phyloP scores from a whole-genome alignment of 2,329 filamentous ascomycete species.

The Cylindrodendrum hubeiense region DNA sequence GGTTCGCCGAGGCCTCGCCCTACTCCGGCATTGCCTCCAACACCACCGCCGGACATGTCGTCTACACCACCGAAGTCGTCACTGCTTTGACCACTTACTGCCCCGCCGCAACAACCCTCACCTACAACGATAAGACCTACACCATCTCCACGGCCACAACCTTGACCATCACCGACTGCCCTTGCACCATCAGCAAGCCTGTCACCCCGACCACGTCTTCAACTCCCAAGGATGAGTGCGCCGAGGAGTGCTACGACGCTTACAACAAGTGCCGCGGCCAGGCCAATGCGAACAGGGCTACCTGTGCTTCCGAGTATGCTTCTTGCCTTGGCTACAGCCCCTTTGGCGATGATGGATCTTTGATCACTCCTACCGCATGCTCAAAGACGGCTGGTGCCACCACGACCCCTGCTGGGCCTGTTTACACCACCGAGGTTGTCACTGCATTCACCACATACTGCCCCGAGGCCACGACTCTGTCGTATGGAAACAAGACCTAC shows the following conservation, averaged over 20 bases:
- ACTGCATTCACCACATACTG: slow-evolving; percentile 76
- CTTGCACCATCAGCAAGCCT: slow-evolving; percentile 57
- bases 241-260: slow-evolving; percentile 29
- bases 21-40: slow-evolving; percentile 13
- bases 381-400: slow-evolving; percentile 3
- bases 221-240: slow-evolving; percentile 31
- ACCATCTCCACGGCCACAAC: slow-evolving; percentile 41
- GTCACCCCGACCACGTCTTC: slow-evolving; percentile 24
- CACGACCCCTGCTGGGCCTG: slow-evolving; percentile 27
- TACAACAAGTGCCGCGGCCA: slow-evolving; percentile 35
- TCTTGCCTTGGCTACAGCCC: slow-evolving; percentile 44
- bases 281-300: slow-evolving; percentile 36
- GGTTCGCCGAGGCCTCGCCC: slow-evolving; percentile 25
- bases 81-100: slow-evolving; percentile 76
- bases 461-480: slow-evolving; percentile 62
- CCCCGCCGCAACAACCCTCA: slow-evolving; percentile 70
- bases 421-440: slow-evolving; percentile 70
- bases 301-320: slow-evolving; percentile 41
- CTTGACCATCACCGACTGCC: slow-evolving; percentile 2
- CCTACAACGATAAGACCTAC: slow-evolving; percentile 72
- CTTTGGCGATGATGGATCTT: slow-evolving; percentile 27
- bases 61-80: slow-evolving; percentile 72
- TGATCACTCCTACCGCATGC: slow-evolving; percentile 36
- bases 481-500: slow-evolving; percentile 14
- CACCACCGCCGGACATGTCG: slow-evolving; percentile 43